Conservation (phyloP, 2,329 filamentous ascomycete genomes). For the Colletotrichum theobromicola region DNA sequence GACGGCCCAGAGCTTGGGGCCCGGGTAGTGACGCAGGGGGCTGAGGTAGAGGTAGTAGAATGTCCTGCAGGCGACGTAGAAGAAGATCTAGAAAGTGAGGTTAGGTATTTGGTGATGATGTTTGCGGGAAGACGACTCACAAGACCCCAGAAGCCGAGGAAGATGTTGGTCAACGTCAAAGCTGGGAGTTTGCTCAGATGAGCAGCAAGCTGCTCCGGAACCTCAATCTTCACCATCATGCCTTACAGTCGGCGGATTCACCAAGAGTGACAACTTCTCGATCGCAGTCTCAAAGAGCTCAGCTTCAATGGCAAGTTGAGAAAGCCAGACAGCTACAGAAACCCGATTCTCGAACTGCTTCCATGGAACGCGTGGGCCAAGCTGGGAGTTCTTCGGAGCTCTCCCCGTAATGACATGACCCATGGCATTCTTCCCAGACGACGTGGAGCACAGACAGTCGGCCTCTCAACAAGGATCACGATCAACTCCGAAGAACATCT, state of each 20-base stretch:
- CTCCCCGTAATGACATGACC: background rate
- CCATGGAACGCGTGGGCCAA: background rate
- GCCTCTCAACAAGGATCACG: background rate
- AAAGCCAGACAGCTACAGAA: background rate
- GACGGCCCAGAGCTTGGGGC: slow-evolving; percentile 30
- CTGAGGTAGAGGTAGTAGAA: slow-evolving; percentile 24
- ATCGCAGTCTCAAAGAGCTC: background rate
- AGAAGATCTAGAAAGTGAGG: background rate
- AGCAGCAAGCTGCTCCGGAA: background rate
- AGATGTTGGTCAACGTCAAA: background rate
- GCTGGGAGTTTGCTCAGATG: background rate
- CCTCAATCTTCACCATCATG: background rate
- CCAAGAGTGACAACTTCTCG: background rate
- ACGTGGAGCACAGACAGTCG: background rate
- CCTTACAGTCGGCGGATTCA: background rate
- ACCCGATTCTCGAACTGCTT: background rate
- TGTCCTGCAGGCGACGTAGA: background rate
- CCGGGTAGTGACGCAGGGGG: slow-evolving; percentile 32
- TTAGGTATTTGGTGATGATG: background rate
- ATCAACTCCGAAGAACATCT: background rate
- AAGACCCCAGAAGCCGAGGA: background rate
- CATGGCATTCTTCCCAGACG: background rate
- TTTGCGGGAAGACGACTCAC: background rate
- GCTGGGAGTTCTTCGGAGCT: background rate
- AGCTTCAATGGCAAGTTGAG: background rate